phyloP scores from a whole-genome alignment of 495 filamentous ascomycete genomes.

The Usnea hakonensis region DNA sequence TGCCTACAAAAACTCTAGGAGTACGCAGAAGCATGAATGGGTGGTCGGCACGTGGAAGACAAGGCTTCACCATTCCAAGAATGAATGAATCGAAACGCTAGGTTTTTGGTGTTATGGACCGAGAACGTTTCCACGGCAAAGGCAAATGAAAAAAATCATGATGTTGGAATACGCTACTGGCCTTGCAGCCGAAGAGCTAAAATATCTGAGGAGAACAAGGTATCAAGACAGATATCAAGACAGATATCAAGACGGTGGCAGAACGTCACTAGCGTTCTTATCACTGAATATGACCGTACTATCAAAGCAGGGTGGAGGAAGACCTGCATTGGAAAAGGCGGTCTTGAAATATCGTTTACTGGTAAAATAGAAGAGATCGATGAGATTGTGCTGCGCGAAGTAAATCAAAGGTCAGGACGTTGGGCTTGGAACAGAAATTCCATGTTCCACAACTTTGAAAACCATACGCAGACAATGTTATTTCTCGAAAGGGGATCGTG shows the following conservation, averaged over 20 bases:
- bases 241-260: neutral
- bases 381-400: neutral
- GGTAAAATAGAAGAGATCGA: neutral
- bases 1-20: constrained; percentile 46
- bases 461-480: neutral
- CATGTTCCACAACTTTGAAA: neutral
- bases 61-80: constrained; percentile 20
- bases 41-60: constrained; percentile 35
- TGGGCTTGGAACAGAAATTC: neutral
- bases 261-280: neutral
- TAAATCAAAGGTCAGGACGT: neutral
- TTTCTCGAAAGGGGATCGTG: neutral
- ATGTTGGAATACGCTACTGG: neutral
- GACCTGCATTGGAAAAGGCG: neutral
- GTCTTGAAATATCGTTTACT: neutral
- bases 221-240: neutral
- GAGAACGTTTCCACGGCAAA: neutral
- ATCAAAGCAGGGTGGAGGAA: neutral
- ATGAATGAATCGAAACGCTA: neutral
- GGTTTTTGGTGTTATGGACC: neutral
- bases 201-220: too few species aligned
- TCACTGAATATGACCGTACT: neutral
- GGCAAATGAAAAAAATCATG: neutral
- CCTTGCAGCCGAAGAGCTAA: neutral
- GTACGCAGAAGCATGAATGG: constrained; percentile 52